These are phyloP conservation scores for Micractinium sp. DNA, from an alignment of 139 green algal species.

Conservation along the genomic window DNA sequence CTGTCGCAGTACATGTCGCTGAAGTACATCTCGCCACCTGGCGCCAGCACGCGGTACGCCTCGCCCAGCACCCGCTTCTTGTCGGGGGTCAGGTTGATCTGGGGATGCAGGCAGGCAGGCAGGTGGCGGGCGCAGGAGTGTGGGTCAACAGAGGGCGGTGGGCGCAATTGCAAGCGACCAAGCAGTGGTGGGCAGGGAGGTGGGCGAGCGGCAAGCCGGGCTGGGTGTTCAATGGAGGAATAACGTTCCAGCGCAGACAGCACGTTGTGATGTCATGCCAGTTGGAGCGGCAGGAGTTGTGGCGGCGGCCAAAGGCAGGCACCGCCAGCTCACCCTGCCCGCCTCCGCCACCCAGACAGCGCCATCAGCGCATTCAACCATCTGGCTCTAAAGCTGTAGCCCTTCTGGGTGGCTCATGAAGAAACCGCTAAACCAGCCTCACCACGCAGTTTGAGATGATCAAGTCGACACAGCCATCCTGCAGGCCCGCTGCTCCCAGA, in stretches of 20 bases:
- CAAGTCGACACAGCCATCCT: constrained; percentile 82
- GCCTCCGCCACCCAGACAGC: too few relatives aligned
- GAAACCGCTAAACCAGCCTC: neutral
- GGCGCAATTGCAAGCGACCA: too few relatives aligned
- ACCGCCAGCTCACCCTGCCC: too few relatives aligned
- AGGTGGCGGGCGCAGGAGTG: neutral
- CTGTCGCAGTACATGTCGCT: constrained; percentile 94
- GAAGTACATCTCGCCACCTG: constrained; percentile 97
- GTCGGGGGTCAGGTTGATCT: constrained; percentile 82
- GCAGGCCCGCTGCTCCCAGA: constrained; percentile 77
- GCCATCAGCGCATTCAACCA: too few relatives aligned
- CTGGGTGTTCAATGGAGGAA: too few relatives aligned
- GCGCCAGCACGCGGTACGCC: constrained; percentile 79
- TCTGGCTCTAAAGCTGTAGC: too few relatives aligned
- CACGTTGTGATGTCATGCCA: too few relatives aligned
- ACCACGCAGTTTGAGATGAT: constrained; percentile 97
- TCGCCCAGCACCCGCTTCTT: constrained; percentile 73
- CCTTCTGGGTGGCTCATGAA: too few relatives aligned
- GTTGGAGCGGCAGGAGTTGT: neutral
- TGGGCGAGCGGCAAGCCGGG: too few relatives aligned
- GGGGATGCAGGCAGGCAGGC: neutral
- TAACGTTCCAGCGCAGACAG: too few relatives aligned
- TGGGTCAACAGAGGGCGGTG: neutral
- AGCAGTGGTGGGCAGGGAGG: too few relatives aligned
- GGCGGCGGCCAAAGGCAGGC: neutral